phyloP scores from a whole-genome alignment of 345 rosid species.

The Nasturtium officinale region DNA sequence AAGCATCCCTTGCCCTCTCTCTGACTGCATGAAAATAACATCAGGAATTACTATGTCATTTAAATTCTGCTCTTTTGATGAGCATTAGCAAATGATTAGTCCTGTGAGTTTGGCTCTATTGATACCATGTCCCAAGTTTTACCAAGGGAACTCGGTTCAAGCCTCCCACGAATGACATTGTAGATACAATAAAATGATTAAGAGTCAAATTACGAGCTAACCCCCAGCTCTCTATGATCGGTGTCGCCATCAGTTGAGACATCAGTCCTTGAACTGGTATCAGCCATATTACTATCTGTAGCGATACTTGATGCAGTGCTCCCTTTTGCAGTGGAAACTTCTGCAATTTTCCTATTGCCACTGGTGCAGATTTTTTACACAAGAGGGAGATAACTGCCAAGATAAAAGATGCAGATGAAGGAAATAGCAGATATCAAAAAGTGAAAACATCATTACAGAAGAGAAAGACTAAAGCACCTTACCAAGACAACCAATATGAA shows the following conservation, averaged over 20 bases:
- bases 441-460: slow-evolving; percentile 10
- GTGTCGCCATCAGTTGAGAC: slow-evolving; percentile 81
- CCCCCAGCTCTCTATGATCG: slow-evolving; percentile 82
- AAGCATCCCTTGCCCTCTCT: slow-evolving; percentile 55
- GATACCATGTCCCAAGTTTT: slow-evolving; percentile 24
- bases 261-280: slow-evolving; percentile 87
- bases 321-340: slow-evolving; percentile 43
- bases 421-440: not conserved
- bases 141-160: slow-evolving; percentile 24
- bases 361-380: slow-evolving; percentile 24
- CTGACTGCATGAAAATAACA: slow-evolving; percentile 57
- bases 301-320: slow-evolving; percentile 49
- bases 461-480: slow-evolving; percentile 20
- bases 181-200: slow-evolving; percentile 35
- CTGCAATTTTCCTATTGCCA: not conserved
- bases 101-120: slow-evolving; percentile 18
- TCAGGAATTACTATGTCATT: slow-evolving; percentile 13
- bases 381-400: slow-evolving; percentile 26
- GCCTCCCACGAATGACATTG: slow-evolving; percentile 29
- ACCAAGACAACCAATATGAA: slow-evolving; percentile 29
- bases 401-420: slow-evolving; percentile 1
- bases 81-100: not conserved
- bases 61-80: not conserved
- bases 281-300: slow-evolving; percentile 65
- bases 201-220: slow-evolving; percentile 43